Evolutionary conservation across 495 filamentous ascomycete genomes (phyloP).

Genomic region (Penicillium diatomitis): DNA sequence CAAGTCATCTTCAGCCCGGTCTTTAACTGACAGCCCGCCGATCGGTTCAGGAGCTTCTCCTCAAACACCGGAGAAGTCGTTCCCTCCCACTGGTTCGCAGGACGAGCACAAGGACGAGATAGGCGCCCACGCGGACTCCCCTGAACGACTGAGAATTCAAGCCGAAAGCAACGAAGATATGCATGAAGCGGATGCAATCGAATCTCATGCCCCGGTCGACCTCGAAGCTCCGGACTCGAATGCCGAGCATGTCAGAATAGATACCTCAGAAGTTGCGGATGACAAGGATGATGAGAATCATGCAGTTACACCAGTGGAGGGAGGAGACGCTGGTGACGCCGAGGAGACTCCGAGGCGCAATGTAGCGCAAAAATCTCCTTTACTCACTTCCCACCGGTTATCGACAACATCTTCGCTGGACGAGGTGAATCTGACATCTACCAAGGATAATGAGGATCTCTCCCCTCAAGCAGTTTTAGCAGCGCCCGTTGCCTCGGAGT

Average conservation of each 20-base stretch:
- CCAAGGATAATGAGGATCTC: slow-evolving; percentile 29
- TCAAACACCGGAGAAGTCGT: slow-evolving; percentile 27
- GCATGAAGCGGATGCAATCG: slow-evolving; percentile 3
- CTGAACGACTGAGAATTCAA: slow-evolving; percentile 4
- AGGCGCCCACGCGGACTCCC: slow-evolving; percentile 1
- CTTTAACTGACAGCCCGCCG: slow-evolving; percentile 41
- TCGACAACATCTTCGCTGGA: slow-evolving; percentile 56
- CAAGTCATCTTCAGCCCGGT: slow-evolving; percentile 31
- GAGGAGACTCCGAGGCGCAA: slow-evolving; percentile 28
- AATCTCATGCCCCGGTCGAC: slow-evolving; percentile 1
- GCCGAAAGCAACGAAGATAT: slow-evolving; percentile 23
- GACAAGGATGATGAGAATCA: slow-evolving; percentile 15
- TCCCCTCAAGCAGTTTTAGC: slow-evolving; percentile 9
- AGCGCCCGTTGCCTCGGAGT: slow-evolving; percentile 23
- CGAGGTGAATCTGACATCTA: slow-evolving; percentile 59
- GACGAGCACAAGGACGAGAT: slow-evolving; percentile 19
- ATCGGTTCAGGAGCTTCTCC: slow-evolving; percentile 29
- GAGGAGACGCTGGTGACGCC: slow-evolving; percentile 8
- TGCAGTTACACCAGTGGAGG: slow-evolving; percentile 7
- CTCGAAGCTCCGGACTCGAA: not conserved
- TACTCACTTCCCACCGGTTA: slow-evolving; percentile 51
- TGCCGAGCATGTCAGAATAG: slow-evolving; percentile 5
- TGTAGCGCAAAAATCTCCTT: slow-evolving; percentile 40
- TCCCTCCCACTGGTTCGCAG: slow-evolving; percentile 22
- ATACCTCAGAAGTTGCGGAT: slow-evolving; percentile 3